A percentile compares a stretch with the other conserved stretches of the same genome.
phyloP scores from a whole-genome alignment of 2,329 filamentous ascomycete genomes.

The Fusarium succisae region DNA sequence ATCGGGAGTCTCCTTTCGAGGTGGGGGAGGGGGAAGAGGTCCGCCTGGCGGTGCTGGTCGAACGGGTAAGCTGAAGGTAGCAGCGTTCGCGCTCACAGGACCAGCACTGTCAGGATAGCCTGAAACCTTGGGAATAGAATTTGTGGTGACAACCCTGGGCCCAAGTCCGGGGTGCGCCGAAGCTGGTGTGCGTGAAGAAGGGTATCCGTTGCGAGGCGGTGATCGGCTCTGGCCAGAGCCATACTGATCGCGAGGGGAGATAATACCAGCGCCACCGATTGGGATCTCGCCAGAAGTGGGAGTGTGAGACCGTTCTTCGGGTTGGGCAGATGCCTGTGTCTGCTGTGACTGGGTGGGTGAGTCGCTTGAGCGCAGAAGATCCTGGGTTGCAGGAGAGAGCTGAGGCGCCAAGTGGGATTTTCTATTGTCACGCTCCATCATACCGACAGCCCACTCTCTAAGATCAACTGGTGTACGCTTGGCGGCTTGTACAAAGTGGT shows the following conservation, averaged over 20 bases:
- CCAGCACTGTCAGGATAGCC: constrained; percentile 51
- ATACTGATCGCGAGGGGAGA: constrained; percentile 63
- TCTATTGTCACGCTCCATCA: constrained; percentile 95
- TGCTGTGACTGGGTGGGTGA: constrained; percentile 61
- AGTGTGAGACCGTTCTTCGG: constrained; percentile 61
- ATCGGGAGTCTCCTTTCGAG: constrained; percentile 65
- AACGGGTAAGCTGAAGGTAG: constrained; percentile 71
- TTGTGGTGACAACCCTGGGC: constrained; percentile 60
- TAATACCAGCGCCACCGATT: constrained; percentile 65
- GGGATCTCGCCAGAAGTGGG: constrained; percentile 79
- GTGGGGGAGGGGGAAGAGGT: constrained; percentile 68
- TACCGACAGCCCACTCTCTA: constrained; percentile 88
- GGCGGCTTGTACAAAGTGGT: constrained; percentile 94
- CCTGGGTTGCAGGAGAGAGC: constrained; percentile 79
- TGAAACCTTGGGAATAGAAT: constrained; percentile 61
- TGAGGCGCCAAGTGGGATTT: constrained; percentile 91
- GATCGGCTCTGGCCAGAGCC: constrained; percentile 59
- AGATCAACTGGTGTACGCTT: constrained; percentile 96
- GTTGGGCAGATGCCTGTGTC: constrained; percentile 49
- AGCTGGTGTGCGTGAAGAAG: constrained; percentile 54
- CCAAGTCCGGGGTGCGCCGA: constrained; percentile 62
- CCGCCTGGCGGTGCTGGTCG: constrained; percentile 69
- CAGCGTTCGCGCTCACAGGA: constrained; percentile 55
- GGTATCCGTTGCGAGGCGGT: constrained; percentile 60
- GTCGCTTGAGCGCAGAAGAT: constrained; percentile 73